Percentiles rank a stretch among this genome's conserved stretches.
phyloP scores from a whole-genome alignment of 306 rosid genomes.

The Erythrophleum fordii region DNA sequence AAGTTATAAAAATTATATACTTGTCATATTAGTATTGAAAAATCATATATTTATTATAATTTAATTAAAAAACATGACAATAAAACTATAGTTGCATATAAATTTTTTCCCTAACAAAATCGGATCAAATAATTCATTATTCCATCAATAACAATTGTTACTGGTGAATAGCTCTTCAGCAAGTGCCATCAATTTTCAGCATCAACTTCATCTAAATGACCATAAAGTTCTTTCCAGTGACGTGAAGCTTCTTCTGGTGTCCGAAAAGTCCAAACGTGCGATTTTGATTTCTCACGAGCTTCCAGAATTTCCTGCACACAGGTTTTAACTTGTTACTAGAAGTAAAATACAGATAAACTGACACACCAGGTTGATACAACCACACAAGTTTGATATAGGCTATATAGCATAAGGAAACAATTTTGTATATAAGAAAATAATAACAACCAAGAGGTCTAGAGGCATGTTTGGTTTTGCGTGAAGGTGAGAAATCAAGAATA shows the following conservation, averaged over 20 bases:
- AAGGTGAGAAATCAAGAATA: no score
- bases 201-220: conserved; percentile 62
- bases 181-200: neutral
- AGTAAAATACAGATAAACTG: neutral
- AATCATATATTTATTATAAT: neutral
- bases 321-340: conserved; percentile 25
- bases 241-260: conserved; percentile 75
- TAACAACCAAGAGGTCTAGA: neutral
- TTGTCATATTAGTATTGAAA: neutral
- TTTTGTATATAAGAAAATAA: neutral
- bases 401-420: conserved; percentile 2
- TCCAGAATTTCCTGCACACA: conserved; percentile 81
- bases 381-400: neutral
- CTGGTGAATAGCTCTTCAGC: neutral
- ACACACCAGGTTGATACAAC: neutral
- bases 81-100: neutral
- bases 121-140: neutral
- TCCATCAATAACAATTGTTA: neutral
- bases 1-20: neutral
- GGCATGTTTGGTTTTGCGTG: no score
- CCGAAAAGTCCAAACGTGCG: conserved; percentile 79
- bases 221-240: conserved; percentile 59
- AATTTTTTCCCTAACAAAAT: neutral
- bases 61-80: neutral
- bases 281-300: conserved; percentile 60